These are phyloP conservation scores for Cokeromyces recurvatus DNA, from an alignment of 371 early-diverging fungal genomes.

Conservation along the genomic window DNA sequence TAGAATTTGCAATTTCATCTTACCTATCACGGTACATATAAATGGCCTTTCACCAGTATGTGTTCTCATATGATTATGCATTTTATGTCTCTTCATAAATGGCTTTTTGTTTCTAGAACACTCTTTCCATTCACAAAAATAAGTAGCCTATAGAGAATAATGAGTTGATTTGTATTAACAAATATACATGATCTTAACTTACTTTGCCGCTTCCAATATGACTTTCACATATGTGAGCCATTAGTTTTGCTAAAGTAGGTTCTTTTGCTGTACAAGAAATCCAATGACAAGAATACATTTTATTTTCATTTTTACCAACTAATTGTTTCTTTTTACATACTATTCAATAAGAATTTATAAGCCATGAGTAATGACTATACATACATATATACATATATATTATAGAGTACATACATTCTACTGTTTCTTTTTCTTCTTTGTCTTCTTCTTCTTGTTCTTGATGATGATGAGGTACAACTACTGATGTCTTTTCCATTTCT, in stretches of 20 bases:
- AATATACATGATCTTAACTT: not conserved
- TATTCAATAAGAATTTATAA: no score
- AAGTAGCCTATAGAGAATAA: slow-evolving; percentile 48
- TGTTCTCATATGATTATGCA: slow-evolving; percentile 83
- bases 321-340: no score
- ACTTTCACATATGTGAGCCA: slow-evolving; percentile 21
- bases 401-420: no score
- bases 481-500: slow-evolving; percentile 25
- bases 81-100: slow-evolving; percentile 87
- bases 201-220: slow-evolving; percentile 28
- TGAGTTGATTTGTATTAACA: no score
- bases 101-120: slow-evolving; percentile 74
- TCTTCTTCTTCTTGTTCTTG: no score
- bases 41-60: slow-evolving; percentile 84
- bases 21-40: slow-evolving; percentile 25
- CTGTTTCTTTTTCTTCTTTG: slow-evolving; percentile 4
- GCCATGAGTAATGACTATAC: no score
- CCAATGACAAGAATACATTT: slow-evolving; percentile 55
- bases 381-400: no score
- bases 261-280: slow-evolving; percentile 50
- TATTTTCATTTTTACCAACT: slow-evolving; percentile 4
- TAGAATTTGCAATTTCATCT: no score
- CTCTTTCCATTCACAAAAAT: slow-evolving; percentile 78
- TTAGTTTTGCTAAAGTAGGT: slow-evolving; percentile 42
- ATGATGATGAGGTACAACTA: no score